Conservation (phyloP, 345 rosid species). For the Heritiera littoralis region DNA sequence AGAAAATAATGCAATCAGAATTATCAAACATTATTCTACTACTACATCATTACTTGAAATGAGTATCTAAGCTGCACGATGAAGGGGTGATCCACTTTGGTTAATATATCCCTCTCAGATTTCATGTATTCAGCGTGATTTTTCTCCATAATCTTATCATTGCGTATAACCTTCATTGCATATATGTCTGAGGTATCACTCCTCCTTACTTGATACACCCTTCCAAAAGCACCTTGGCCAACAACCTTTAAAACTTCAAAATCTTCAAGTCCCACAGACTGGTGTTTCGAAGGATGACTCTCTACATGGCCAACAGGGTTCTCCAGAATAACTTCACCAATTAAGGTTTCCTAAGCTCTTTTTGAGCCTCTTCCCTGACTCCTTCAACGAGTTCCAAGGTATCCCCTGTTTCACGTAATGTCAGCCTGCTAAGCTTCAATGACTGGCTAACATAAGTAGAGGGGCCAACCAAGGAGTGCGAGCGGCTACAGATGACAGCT, state of each 20-base stretch:
- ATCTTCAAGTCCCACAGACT: constrained; percentile 46
- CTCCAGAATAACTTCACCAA: constrained; percentile 15
- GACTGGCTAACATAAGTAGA: constrained; percentile 49
- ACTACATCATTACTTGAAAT: constrained; percentile 59
- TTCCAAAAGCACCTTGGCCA: constrained; percentile 96
- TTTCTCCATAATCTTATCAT: constrained; percentile 90
- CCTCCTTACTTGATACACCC: constrained; percentile 87
- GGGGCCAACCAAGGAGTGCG: constrained; percentile 61
- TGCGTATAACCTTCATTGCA: constrained; percentile 99
- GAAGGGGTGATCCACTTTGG: constrained; percentile 87
- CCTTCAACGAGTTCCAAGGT: constrained; percentile 36
- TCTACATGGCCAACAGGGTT: constrained; percentile 19
- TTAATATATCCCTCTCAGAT: constrained; percentile 94
- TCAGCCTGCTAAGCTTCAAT: constrained; percentile 46
- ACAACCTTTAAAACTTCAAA: constrained; percentile 86
- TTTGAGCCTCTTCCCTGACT: constrained; percentile 18
- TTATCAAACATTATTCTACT: neutral
- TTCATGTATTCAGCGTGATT: constrained; percentile 94
- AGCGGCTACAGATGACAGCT: constrained; percentile 42
- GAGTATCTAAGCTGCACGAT: constrained; percentile 90
- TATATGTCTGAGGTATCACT: constrained; percentile 77
- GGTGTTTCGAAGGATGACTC: constrained; percentile 23
- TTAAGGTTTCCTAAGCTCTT: constrained; percentile 7
- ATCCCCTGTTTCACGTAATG: constrained; percentile 45
- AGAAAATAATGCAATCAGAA: neutral